These are phyloP conservation scores for Lipomyces anomalus DNA, from an alignment of 805 yeast species.

Conservation along the genomic window DNA sequence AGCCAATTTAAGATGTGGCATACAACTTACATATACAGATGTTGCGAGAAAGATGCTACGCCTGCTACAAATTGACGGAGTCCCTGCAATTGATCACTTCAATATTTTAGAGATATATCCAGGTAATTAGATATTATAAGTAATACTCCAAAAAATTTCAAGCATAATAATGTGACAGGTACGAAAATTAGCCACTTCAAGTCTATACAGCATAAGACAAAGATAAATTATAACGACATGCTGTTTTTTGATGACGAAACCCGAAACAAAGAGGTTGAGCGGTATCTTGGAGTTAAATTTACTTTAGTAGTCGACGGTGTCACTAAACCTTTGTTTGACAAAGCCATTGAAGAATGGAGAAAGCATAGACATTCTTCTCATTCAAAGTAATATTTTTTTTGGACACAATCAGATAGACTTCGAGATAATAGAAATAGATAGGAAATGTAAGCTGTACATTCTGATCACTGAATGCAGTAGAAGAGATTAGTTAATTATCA, in stretches of 20 bases:
- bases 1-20: too few species aligned
- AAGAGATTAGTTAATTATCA: too few species aligned
- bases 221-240: slow-evolving; percentile 46
- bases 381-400: too few species aligned
- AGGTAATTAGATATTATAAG: slow-evolving; percentile 31
- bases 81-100: slow-evolving; percentile 48
- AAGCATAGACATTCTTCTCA: slow-evolving; percentile 6
- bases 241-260: slow-evolving; percentile 74
- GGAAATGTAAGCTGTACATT: too few species aligned
- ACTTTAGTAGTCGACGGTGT: slow-evolving; percentile 59
- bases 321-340: slow-evolving; percentile 48
- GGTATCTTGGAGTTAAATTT: slow-evolving; percentile 60
- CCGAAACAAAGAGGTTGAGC: slow-evolving; percentile 70
- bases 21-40: neutral
- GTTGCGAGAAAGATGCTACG: slow-evolving; percentile 61
- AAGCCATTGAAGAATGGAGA: slow-evolving; percentile 39
- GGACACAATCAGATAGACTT: too few species aligned
- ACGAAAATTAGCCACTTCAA: slow-evolving; percentile 51
- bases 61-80: slow-evolving; percentile 47
- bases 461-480: too few species aligned
- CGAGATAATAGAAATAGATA: too few species aligned
- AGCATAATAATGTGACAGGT: slow-evolving; percentile 27
- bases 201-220: slow-evolving; percentile 44
- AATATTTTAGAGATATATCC: slow-evolving; percentile 66
- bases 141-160: slow-evolving; percentile 35